A percentile compares a stretch with the other conserved stretches of the same genome.
phyloP scores from a whole-genome alignment of 169 alveolate species.

The Eimeria acervulina region DNA sequence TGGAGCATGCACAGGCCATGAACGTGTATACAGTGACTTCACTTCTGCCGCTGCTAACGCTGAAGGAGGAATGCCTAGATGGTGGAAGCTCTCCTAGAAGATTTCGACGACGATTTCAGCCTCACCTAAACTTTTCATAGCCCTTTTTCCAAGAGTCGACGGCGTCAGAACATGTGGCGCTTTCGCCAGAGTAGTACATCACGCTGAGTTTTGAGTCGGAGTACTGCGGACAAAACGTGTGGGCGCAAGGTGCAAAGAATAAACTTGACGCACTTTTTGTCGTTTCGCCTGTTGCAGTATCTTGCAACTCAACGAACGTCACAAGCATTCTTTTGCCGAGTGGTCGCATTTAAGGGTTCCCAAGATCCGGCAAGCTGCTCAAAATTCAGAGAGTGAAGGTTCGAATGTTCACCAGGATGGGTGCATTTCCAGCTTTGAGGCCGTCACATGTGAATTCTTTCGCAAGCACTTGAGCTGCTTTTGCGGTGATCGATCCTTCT shows the following conservation, averaged over 20 bases:
- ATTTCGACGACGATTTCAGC: background rate
- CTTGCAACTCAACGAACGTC: background rate
- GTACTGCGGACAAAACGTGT: background rate
- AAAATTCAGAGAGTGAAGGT: background rate
- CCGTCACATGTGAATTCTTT: background rate
- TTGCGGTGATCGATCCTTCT: background rate
- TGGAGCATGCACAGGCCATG: background rate
- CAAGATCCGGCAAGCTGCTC: background rate
- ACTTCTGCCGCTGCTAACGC: background rate
- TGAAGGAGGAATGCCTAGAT: background rate
- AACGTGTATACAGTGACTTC: background rate
- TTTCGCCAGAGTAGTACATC: constrained; percentile 17
- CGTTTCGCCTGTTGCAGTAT: background rate
- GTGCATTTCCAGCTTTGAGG: constrained; percentile 21
- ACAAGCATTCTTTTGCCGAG: background rate
- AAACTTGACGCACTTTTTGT: too few species aligned
- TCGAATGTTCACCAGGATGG: background rate
- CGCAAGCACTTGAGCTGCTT: background rate
- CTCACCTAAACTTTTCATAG: constrained; percentile 5
- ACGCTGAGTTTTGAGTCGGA: background rate
- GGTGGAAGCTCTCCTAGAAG: background rate
- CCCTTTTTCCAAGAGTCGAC: constrained; percentile 25
- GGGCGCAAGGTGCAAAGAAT: too few species aligned
- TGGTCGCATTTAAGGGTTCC: background rate
- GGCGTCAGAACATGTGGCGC: constrained; percentile 34